A percentile compares a stretch with the other conserved stretches of the same genome.
Conservation (phyloP, 352 stramenopile genomes). For the Globisporangium megalacanthum region DNA sequence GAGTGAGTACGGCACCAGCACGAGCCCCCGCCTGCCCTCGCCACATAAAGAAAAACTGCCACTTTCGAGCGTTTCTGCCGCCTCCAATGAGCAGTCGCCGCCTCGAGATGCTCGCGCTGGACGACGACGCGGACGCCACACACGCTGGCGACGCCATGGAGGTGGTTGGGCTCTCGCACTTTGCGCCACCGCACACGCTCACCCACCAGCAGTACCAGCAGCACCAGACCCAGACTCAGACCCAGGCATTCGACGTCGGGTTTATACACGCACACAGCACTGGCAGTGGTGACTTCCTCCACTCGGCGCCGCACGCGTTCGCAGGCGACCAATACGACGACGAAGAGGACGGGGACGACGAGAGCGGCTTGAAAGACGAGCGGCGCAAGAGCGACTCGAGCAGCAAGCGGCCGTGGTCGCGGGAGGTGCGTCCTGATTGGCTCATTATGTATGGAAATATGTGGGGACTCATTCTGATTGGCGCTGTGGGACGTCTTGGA, state of each 20-base stretch:
- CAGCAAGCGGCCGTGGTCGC: conserved; percentile 82
- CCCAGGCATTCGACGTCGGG: neutral
- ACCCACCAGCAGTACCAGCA: neutral
- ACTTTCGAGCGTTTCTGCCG: conserved; percentile 5
- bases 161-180: conserved; percentile 8
- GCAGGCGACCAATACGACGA: conserved; percentile 58
- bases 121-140: conserved; percentile 13
- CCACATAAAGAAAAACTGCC: neutral
- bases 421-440: conserved; percentile 26
- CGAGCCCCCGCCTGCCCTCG: too few relatives aligned
- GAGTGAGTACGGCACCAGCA: too few relatives aligned
- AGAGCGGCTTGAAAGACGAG: conserved; percentile 23
- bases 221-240: neutral
- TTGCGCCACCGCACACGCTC: conserved; percentile 6
- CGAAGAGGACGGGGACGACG: conserved; percentile 69
- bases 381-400: conserved; percentile 71
- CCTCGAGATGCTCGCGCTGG: conserved; percentile 51
- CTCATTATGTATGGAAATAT: too few relatives aligned
- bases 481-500: too few relatives aligned
- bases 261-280: conserved; percentile 1
- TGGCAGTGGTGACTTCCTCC: neutral
- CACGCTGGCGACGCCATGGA: conserved; percentile 19
- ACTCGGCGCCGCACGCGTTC: conserved; percentile 1
- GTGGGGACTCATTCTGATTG: conserved; percentile 1
- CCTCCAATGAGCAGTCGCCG: conserved; percentile 56